phyloP scores from a whole-genome alignment of 2,329 filamentous ascomycete species.

The Diaporthe ilicicola region DNA sequence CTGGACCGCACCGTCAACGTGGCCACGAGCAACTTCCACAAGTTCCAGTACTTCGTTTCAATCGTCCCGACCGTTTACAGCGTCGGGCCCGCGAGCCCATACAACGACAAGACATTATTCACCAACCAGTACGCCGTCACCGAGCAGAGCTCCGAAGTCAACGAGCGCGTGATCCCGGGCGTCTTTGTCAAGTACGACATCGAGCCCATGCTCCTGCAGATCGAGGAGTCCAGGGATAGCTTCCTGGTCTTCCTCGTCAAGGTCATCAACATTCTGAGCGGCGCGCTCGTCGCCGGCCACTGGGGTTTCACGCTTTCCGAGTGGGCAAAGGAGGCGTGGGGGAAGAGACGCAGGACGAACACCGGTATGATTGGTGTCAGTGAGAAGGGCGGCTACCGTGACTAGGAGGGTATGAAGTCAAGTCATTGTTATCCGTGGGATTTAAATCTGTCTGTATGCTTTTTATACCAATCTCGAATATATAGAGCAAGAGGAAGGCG shows the following conservation, averaged over 20 bases:
- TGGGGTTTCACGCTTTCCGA: constrained; percentile 90
- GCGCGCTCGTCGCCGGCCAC: constrained; percentile 90
- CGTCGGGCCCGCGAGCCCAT: constrained; percentile 54
- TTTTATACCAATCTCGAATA: constrained; percentile 27
- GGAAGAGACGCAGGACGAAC: constrained; percentile 56
- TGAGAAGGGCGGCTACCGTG: constrained; percentile 48
- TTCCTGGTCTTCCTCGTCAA: constrained; percentile 80
- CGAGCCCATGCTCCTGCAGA: constrained; percentile 88
- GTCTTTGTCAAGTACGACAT: constrained; percentile 99
- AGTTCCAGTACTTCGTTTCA: constrained; percentile 97
- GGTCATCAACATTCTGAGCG: constrained; percentile 88
- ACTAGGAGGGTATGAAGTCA: constrained; percentile 33
- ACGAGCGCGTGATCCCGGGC: constrained; percentile 79
- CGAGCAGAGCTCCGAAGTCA: constrained; percentile 78
- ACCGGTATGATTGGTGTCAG: constrained; percentile 58
- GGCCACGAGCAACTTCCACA: constrained; percentile 84
- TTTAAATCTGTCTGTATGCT: neutral
- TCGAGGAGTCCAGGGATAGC: constrained; percentile 82
- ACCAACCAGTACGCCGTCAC: constrained; percentile 99
- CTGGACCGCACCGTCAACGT: constrained; percentile 88
- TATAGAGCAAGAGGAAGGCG: constrained; percentile 29
- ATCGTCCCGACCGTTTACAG: constrained; percentile 95
- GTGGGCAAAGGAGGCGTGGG: constrained; percentile 70
- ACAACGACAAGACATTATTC: constrained; percentile 69
- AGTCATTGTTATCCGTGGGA: neutral